A percentile compares a stretch with the other conserved stretches of the same genome.
phyloP scores from a whole-genome alignment of 192 early-diverging fungal species.

The Obelidium mucronatum region DNA sequence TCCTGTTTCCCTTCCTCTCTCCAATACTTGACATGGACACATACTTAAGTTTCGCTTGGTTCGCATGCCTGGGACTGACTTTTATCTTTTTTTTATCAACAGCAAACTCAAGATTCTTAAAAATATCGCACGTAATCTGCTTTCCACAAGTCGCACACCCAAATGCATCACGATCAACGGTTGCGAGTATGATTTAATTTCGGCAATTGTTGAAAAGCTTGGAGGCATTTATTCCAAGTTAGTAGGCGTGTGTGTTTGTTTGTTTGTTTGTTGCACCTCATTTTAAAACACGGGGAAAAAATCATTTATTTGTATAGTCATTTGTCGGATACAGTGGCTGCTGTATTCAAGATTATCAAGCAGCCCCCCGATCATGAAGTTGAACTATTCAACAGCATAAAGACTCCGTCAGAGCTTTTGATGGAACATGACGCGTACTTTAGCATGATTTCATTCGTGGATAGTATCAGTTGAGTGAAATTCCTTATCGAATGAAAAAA shows the following conservation, averaged over 20 bases:
- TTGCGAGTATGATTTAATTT: not conserved
- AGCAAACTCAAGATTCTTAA: no score
- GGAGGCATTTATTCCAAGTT: not conserved
- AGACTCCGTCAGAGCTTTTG: not conserved
- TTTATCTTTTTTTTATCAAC: no score
- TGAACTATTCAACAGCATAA: not conserved
- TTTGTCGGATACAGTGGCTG: not conserved
- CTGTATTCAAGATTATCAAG: not conserved
- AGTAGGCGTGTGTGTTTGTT: no score
- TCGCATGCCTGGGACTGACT: no score
- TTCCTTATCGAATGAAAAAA: no score
- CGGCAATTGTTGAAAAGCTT: not conserved
- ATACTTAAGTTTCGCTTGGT: no score
- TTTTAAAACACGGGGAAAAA: no score
- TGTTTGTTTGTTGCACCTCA: no score
- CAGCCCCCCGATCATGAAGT: no score
- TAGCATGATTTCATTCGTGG: not conserved
- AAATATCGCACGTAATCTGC: not conserved
- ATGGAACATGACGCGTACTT: not conserved
- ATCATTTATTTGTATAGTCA: no score
- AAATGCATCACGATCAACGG: not conserved
- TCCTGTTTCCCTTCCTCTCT: no score
- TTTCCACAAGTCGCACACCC: not conserved
- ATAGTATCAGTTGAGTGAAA: not conserved
- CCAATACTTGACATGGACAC: no score